Conservation (phyloP, 441 rosid genomes). For the Corymbia calophylla region DNA sequence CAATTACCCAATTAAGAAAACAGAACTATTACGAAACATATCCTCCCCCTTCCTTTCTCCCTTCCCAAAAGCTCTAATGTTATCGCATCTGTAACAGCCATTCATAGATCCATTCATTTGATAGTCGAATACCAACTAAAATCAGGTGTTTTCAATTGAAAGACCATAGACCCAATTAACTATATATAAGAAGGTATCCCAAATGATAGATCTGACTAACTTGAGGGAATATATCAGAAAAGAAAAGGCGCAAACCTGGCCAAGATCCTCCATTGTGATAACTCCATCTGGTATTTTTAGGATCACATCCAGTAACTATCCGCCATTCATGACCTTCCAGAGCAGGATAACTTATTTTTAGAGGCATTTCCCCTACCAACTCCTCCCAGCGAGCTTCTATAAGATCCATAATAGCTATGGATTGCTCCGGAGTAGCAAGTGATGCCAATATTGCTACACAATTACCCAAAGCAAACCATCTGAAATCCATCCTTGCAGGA, state of each 20-base stretch:
- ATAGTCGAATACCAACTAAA: background rate
- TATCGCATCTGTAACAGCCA: background rate
- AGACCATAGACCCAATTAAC: background rate
- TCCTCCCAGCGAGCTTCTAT: conserved; percentile 17
- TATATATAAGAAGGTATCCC: background rate
- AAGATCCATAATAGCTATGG: conserved; percentile 15
- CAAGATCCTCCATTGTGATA: conserved; percentile 20
- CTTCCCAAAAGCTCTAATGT: background rate
- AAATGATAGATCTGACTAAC: background rate
- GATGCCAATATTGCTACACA: conserved; percentile 12
- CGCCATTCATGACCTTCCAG: conserved; percentile 17
- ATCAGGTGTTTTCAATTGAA: background rate
- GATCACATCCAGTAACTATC: conserved; percentile 13
- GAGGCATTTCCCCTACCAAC: conserved; percentile 14
- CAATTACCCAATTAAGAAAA: background rate
- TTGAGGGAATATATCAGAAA: background rate
- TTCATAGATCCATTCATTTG: background rate
- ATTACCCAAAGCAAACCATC: conserved; percentile 15
- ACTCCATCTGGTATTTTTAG: conserved; percentile 16
- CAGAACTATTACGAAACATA: background rate
- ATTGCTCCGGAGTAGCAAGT: conserved; percentile 13
- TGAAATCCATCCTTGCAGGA: conserved; percentile 17
- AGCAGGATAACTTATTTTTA: conserved; percentile 11
- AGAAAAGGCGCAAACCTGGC: conserved; percentile 4
- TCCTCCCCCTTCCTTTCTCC: background rate